These are phyloP conservation scores for Pseudogymnoascus sp. DNA, from an alignment of 2,329 filamentous ascomycete genomes.

Conservation along the genomic window DNA sequence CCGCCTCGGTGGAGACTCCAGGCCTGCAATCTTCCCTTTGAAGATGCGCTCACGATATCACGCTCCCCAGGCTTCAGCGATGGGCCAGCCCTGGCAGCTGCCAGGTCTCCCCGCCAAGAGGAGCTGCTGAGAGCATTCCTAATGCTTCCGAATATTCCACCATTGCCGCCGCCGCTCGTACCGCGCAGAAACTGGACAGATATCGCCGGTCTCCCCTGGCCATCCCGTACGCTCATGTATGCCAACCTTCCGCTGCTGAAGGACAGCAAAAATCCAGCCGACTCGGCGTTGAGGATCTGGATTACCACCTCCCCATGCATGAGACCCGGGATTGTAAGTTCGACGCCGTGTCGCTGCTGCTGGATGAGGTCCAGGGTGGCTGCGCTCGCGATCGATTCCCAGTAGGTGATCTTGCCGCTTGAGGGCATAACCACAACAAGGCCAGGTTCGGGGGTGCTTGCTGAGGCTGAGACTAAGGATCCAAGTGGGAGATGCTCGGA, in stretches of 20 bases:
- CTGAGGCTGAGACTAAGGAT: constrained; percentile 71
- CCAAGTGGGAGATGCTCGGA: constrained; percentile 74
- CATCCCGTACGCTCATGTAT: constrained; percentile 78
- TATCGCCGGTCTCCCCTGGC: constrained; percentile 77
- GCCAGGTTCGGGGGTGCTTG: constrained; percentile 72
- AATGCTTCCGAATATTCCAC: constrained; percentile 74
- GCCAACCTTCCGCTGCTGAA: constrained; percentile 82
- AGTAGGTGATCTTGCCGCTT: constrained; percentile 81
- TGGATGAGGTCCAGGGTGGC: constrained; percentile 77
- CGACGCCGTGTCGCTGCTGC: constrained; percentile 72
- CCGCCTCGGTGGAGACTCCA: constrained; percentile 90
- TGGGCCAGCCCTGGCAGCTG: constrained; percentile 68
- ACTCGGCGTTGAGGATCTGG: constrained; percentile 74
- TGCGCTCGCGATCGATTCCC: constrained; percentile 89
- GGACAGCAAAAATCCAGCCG: constrained; percentile 74
- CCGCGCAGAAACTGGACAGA: constrained; percentile 69
- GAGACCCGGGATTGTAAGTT: constrained; percentile 66
- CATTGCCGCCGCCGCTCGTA: constrained; percentile 44
- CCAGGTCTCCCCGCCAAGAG: constrained; percentile 67
- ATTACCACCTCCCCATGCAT: constrained; percentile 71
- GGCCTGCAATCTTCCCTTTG: constrained; percentile 68
- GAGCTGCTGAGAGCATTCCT: constrained; percentile 66
- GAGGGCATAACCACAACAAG: constrained; percentile 79
- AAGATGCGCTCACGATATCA: constrained; percentile 72
- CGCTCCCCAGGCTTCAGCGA: constrained; percentile 72